Evolutionary conservation across 805 yeast species (phyloP).

Genomic region (Ogataea pini): DNA sequence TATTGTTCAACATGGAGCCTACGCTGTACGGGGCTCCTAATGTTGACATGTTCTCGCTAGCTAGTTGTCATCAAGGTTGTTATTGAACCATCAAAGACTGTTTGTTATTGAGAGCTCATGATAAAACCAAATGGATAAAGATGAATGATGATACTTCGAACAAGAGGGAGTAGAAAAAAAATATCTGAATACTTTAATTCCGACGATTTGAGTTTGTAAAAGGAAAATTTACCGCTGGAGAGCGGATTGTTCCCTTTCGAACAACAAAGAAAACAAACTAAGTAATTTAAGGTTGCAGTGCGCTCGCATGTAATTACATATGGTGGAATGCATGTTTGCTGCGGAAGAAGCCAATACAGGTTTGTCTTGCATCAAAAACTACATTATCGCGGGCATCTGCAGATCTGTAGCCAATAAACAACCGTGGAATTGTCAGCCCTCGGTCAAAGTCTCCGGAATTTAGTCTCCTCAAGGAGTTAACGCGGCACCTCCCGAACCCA

Average conservation of each 20-base stretch:
- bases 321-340: background rate
- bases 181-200: background rate
- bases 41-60: constrained; percentile 2
- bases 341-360: background rate
- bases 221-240: background rate
- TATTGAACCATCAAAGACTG: no score
- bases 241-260: background rate
- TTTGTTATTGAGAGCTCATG: background rate
- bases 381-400: background rate
- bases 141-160: no score
- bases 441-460: background rate
- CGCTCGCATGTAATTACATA: background rate
- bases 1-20: constrained; percentile 1
- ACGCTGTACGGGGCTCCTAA: constrained; percentile 3
- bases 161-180: background rate
- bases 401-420: constrained; percentile 7
- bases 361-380: background rate
- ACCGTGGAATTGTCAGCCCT: constrained; percentile 1
- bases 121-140: background rate
- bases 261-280: no score
- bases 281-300: no score
- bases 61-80: background rate
- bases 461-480: background rate
- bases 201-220: background rate
- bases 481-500: no score